These are phyloP conservation scores for Hypoxylon sp. DNA, from an alignment of 2,329 filamentous ascomycete genomes.

Conservation along the genomic window DNA sequence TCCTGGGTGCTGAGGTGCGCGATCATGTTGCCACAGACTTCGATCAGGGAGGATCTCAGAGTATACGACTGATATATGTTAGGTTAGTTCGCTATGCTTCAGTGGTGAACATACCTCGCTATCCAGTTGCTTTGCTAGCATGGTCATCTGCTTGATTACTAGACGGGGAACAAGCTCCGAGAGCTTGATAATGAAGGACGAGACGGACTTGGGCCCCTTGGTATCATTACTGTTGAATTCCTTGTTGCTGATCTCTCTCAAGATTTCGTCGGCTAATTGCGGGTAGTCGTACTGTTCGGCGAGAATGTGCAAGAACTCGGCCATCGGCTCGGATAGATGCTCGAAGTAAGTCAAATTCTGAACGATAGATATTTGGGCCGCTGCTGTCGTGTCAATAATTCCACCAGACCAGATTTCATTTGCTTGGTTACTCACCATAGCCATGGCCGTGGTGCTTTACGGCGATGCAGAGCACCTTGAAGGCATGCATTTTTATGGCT, in stretches of 20 bases:
- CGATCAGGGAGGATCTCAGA: conserved; percentile 91
- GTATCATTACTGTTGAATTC: conserved; percentile 98
- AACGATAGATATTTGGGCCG: conserved; percentile 96
- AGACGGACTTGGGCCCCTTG: conserved; percentile 95
- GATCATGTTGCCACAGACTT: conserved; percentile 97
- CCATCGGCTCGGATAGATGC: conserved; percentile 98
- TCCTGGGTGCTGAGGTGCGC: conserved; percentile 90
- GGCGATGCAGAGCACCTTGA: conserved; percentile 96
- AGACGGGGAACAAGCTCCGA: conserved; percentile 92
- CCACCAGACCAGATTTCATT: neutral
- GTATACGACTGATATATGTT: conserved; percentile 80
- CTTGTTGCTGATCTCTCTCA: conserved; percentile 95
- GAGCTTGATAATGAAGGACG: conserved; percentile 90
- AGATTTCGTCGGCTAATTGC: conserved; percentile 91
- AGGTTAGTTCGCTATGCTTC: conserved; percentile 10
- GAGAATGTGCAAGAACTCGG: conserved; percentile 95
- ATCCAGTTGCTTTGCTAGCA: conserved; percentile 93
- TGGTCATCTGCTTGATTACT: conserved; percentile 97
- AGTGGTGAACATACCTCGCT: conserved; percentile 76
- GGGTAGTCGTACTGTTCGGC: conserved; percentile 98
- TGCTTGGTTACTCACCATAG: conserved; percentile 74
- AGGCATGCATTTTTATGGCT: conserved; percentile 93
- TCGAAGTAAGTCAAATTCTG: conserved; percentile 99
- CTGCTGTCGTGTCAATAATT: conserved; percentile 61
- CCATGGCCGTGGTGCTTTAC: conserved; percentile 98